phyloP scores from a whole-genome alignment of 177 flowering plant genomes.

The Vitis hybrid region DNA sequence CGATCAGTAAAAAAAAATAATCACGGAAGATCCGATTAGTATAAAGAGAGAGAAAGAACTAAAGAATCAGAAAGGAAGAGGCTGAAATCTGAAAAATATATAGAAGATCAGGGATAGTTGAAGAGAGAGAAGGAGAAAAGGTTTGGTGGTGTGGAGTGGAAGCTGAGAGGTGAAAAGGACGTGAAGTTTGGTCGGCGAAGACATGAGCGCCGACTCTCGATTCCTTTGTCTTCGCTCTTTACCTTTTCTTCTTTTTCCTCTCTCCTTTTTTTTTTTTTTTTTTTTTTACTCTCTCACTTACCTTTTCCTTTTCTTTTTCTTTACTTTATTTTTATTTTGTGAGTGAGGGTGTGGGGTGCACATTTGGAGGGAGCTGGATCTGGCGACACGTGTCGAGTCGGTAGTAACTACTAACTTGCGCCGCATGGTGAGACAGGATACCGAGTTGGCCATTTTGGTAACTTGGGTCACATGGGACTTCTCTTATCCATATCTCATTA shows the following conservation, averaged over 20 bases:
- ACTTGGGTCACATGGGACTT: too few species aligned
- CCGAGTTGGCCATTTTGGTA: too few species aligned
- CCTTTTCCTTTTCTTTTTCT: background rate
- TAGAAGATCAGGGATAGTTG: background rate
- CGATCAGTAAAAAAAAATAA: conserved; percentile 26
- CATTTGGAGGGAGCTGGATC: too few species aligned
- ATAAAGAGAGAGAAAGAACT: background rate
- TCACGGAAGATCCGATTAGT: conserved; percentile 21
- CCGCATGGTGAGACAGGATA: too few species aligned
- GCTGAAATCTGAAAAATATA: conserved; percentile 1
- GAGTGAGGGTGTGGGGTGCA: too few species aligned
- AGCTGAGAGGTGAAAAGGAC: conserved; percentile 22
- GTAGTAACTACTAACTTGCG: too few species aligned
- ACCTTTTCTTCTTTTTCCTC: background rate
- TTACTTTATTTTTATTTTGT: background rate
- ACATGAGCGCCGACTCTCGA: conserved; percentile 60
- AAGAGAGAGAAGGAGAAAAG: conserved; percentile 7
- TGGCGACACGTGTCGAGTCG: too few species aligned
- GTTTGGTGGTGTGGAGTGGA: background rate
- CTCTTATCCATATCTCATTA: too few species aligned
- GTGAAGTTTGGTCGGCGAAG: conserved; percentile 58
- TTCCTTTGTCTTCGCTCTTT: conserved; percentile 30
- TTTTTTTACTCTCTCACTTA: conserved; percentile 1
- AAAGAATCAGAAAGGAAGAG: conserved; percentile 5
- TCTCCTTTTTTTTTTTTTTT: background rate